phyloP scores from a whole-genome alignment of 2,329 filamentous ascomycete genomes.

The Teratosphaeria epicoccoides region DNA sequence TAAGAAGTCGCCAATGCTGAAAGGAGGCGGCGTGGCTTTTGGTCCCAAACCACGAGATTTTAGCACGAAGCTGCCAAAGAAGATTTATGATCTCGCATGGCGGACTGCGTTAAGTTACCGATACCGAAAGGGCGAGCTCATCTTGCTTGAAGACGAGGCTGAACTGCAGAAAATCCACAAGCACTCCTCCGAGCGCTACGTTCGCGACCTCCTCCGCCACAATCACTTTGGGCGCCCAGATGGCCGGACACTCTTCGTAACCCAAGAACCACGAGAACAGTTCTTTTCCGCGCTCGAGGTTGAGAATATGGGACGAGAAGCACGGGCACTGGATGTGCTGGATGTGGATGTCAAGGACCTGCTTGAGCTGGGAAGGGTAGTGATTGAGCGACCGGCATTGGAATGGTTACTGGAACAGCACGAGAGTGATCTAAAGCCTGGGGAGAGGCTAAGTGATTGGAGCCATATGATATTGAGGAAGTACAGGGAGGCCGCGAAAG shows the following conservation, averaged over 20 bases:
- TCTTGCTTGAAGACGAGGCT: conserved; percentile 71
- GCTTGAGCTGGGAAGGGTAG: conserved; percentile 69
- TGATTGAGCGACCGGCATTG: conserved; percentile 76
- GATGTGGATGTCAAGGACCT: conserved; percentile 95
- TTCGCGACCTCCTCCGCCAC: conserved; percentile 56
- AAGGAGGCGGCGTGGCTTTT: conserved; percentile 77
- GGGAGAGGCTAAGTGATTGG: background rate
- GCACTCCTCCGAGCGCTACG: conserved; percentile 40
- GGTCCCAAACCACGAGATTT: conserved; percentile 94
- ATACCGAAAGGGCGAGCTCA: conserved; percentile 74
- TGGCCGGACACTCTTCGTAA: conserved; percentile 68
- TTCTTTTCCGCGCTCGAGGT: conserved; percentile 58
- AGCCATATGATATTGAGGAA: background rate
- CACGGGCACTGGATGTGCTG: conserved; percentile 56
- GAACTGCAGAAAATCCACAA: conserved; percentile 52
- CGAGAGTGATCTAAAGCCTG: conserved; percentile 45
- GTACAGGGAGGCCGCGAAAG: background rate
- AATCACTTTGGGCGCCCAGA: conserved; percentile 58
- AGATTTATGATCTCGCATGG: conserved; percentile 94
- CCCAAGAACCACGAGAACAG: conserved; percentile 47
- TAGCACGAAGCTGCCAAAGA: conserved; percentile 66
- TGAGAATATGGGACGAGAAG: conserved; percentile 46
- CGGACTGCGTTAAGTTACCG: conserved; percentile 87
- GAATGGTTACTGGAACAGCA: conserved; percentile 63
- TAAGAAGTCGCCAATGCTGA: conserved; percentile 69